phyloP scores from a whole-genome alignment of 1,139 yeast genomes.

The Magnusiomyces suaveolens region DNA sequence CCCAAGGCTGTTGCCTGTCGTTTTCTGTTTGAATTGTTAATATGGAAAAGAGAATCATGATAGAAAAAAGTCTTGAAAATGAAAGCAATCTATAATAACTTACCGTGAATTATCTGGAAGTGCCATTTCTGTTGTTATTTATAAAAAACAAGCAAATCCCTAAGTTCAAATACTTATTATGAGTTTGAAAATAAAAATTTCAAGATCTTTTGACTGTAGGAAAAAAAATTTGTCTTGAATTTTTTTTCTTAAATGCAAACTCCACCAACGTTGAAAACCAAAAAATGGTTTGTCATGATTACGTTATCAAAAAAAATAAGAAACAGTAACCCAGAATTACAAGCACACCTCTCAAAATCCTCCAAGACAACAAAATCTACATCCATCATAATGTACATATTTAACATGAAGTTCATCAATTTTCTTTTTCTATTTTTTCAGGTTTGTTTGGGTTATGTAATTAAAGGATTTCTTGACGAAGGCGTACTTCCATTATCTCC shows the following conservation, averaged over 20 bases:
- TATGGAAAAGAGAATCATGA: not conserved
- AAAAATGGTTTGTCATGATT: not conserved
- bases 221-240: no score
- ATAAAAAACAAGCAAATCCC: not conserved
- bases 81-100: not conserved
- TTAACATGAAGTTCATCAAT: not conserved
- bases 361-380: no score
- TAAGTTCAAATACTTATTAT: no score
- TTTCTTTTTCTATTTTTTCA: not conserved
- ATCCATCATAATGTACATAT: not conserved
- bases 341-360: no score
- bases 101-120: not conserved
- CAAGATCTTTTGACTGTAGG: no score
- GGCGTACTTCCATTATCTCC: slow-evolving; percentile 12
- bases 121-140: not conserved
- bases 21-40: not conserved
- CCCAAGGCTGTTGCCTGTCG: not conserved
- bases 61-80: not conserved
- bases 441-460: slow-evolving; percentile 7
- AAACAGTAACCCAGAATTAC: no score
- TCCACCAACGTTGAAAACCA: not conserved
- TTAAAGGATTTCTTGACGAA: slow-evolving; percentile 14
- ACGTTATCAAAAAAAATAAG: no score
- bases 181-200: no score
- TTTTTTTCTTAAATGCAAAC: no score